phyloP scores from a whole-genome alignment of 2,329 filamentous ascomycete species.

The Fusarium staphyleae region DNA sequence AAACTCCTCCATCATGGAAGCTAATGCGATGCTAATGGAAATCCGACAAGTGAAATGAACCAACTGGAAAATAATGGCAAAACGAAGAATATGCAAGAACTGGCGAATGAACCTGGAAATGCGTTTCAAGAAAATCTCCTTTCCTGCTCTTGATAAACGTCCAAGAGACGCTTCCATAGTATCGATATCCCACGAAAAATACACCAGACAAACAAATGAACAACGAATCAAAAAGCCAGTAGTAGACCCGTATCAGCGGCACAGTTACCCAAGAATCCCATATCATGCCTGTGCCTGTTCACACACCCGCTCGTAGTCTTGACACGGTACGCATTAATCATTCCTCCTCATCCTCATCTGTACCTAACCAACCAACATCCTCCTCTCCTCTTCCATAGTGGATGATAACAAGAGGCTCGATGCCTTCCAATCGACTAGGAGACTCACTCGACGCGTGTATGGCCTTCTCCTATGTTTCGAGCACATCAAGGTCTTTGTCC shows the following conservation, averaged over 20 bases:
- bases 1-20: slow-evolving; percentile 26
- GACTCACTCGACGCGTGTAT: slow-evolving; percentile 18
- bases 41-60: neutral
- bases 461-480: slow-evolving; percentile 46
- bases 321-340: slow-evolving; percentile 34
- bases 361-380: neutral
- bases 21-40: slow-evolving; percentile 14
- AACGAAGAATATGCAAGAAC: slow-evolving; percentile 5
- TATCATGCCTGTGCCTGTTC: slow-evolving; percentile 18
- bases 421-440: slow-evolving; percentile 8
- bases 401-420: slow-evolving; percentile 6
- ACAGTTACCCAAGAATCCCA: slow-evolving; percentile 21
- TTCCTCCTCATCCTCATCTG: slow-evolving; percentile 21
- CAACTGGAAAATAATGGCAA: neutral
- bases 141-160: slow-evolving; percentile 25
- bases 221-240: slow-evolving; percentile 1
- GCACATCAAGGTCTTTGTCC: slow-evolving; percentile 52
- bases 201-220: slow-evolving; percentile 9
- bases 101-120: slow-evolving; percentile 10
- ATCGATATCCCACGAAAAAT: slow-evolving; percentile 26
- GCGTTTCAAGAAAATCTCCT: slow-evolving; percentile 3
- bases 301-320: slow-evolving; percentile 20
- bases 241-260: slow-evolving; percentile 15
- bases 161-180: slow-evolving; percentile 17
- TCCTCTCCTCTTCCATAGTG: slow-evolving; percentile 6